A percentile compares a stretch with the other conserved stretches of the same genome.
Evolutionary conservation across 1,139 yeast genomes (phyloP).

Genomic region (Yamadazyma triangularis): DNA sequence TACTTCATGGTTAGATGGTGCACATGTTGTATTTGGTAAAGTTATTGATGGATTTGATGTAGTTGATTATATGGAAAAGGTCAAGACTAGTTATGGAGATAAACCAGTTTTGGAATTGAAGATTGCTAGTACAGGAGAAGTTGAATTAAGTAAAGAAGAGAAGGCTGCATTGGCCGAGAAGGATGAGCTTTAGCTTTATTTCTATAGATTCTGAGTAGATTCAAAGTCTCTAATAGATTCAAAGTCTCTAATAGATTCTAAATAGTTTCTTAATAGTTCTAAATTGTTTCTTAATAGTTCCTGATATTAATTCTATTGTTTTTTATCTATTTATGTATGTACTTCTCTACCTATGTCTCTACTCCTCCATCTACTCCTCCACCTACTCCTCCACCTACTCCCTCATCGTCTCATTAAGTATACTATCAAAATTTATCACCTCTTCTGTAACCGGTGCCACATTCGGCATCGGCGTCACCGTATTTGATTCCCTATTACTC

Average conservation of each 20-base stretch:
- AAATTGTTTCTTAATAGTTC: too few relatives aligned
- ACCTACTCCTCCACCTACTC: not conserved
- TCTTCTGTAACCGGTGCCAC: conserved; percentile 9
- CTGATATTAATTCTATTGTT: not conserved
- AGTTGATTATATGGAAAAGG: conserved; percentile 51
- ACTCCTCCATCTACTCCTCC: not conserved
- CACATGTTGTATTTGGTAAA: conserved; percentile 81
- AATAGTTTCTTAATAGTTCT: too few relatives aligned
- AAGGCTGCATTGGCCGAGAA: conserved; percentile 12
- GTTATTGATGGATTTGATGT: conserved; percentile 66
- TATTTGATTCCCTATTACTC: conserved; percentile 1
- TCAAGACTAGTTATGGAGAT: conserved; percentile 45
- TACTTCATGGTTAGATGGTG: conserved; percentile 62
- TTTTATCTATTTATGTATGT: too few relatives aligned
- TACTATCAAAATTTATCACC: conserved; percentile 8
- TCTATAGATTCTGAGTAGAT: not conserved
- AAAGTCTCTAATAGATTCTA: too few relatives aligned
- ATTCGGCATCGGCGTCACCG: conserved; percentile 2
- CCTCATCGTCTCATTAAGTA: conserved; percentile 7
- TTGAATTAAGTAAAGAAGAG: conserved; percentile 22
- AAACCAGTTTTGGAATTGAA: conserved; percentile 50
- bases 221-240: not conserved
- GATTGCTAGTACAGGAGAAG: conserved; percentile 46
- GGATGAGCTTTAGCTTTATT: conserved; percentile 25
- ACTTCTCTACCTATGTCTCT: not conserved